phyloP scores from a whole-genome alignment of 352 stramenopile species.

The Achlya hypogyna region DNA sequence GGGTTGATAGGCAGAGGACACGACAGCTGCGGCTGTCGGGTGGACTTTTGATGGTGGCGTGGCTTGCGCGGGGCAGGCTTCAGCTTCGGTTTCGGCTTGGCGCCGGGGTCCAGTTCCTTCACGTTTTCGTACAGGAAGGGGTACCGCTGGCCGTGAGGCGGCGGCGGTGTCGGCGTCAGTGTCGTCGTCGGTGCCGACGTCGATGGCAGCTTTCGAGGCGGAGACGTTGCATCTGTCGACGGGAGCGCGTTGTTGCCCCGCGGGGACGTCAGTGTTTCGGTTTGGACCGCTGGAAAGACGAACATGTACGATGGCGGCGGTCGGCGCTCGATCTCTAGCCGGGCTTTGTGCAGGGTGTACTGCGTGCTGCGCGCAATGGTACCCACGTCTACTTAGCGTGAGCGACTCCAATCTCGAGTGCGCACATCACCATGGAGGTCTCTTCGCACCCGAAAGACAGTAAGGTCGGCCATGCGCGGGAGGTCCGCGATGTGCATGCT shows the following conservation, averaged over 20 bases:
- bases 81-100: background rate
- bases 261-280: too few relatives aligned
- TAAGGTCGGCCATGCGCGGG: conserved; percentile 7
- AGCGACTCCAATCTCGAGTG: background rate
- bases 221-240: too few relatives aligned
- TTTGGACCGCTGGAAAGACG: background rate
- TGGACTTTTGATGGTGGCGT: background rate
- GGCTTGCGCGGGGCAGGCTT: background rate
- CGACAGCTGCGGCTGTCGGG: conserved; percentile 1
- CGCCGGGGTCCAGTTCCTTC: too few relatives aligned
- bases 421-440: background rate
- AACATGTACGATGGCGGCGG: background rate
- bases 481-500: background rate
- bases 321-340: background rate
- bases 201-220: too few relatives aligned
- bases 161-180: background rate
- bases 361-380: background rate
- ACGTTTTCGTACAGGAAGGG: background rate
- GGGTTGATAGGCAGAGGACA: conserved; percentile 2
- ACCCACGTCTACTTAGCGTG: background rate
- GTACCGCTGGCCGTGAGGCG: background rate
- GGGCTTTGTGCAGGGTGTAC: conserved; percentile 8
- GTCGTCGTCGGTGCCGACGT: background rate
- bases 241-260: too few relatives aligned
- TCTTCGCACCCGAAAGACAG: background rate